Base-by-base conservation (phyloP, 2,329 filamentous ascomycete genomes). In the Dactylonectria macrodidyma region DNA sequence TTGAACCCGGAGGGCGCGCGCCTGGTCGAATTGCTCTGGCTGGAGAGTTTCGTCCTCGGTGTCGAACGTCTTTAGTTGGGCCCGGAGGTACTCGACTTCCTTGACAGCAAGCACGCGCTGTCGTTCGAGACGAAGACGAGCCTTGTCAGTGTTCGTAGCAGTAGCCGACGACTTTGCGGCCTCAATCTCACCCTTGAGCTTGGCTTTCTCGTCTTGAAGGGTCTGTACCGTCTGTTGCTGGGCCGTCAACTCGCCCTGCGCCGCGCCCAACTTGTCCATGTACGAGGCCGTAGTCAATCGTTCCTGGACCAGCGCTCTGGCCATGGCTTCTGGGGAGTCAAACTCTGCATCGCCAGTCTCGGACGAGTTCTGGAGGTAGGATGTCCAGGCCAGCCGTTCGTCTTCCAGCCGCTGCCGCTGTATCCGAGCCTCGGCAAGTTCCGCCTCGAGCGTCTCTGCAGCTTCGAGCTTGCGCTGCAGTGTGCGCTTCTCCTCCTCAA, bases 41-140 rank as follows among this genome's bases (percentile, higher is more conserved):
- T 95, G 91, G 83, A 98, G 93, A 0, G 95, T 95, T 60, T 90
- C 89, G 75, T 98, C 95, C 80, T 99, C 96, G 1, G 90, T 89
- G 76, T 98, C 94, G 67, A 97, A 92, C 0, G 93, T 92, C 81
- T 95, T 95, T 62, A 98, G 87, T 80, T 99, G 96, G 0, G 94
- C 95, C 24, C 96, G 93, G 7, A 99, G 87, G 78, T 97, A 97
- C 73, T 98, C 95, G 0, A 96, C 94, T 79, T 99, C 97, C 78
- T 98, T 98, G 26, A 94, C 87, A 0, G 95, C 94, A 8, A 99
- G 87, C 1, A 88, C 89, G 65, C 94, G 93, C 78, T 98, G 95
- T 66, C 96, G 88, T 75, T 99, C 95, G 0, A 98, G 84, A 36
- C 96, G 89, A 60, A 92, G 84, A 50, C 90, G 91, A 1, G 89